These are phyloP conservation scores for Terfezia boudieri DNA, from an alignment of 495 filamentous ascomycete species.

Conservation along the genomic window DNA sequence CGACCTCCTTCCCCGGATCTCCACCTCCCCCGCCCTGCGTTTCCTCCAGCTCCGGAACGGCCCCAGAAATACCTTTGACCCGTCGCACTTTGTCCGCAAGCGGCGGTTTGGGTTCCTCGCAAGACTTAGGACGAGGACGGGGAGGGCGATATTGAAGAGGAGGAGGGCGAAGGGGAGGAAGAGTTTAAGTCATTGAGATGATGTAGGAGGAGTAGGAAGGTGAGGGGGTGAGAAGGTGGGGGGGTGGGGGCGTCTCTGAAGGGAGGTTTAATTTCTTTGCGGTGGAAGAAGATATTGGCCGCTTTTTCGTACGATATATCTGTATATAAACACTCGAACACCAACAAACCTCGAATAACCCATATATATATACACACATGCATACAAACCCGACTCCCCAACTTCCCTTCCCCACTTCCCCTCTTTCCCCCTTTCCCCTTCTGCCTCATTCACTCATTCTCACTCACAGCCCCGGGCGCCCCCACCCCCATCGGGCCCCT, in stretches of 20 bases:
- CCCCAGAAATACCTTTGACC: conserved; percentile 39
- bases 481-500: not conserved
- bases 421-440: no score
- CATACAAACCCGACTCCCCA: no score
- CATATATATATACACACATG: no score
- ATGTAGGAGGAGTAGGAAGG: not conserved
- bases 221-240: not conserved
- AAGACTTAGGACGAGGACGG: conserved; percentile 32
- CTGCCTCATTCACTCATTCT: no score
- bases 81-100: conserved; percentile 48
- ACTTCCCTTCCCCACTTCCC: no score
- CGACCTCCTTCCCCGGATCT: conserved; percentile 12
- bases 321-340: no score
- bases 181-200: conserved; percentile 33
- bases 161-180: conserved; percentile 38
- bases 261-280: not conserved
- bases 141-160: conserved; percentile 33
- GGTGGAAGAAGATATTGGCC: not conserved
- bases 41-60: conserved; percentile 29
- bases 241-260: not conserved
- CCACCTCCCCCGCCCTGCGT: conserved; percentile 25
- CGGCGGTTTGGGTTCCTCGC: conserved; percentile 46
- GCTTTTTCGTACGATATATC: no score
- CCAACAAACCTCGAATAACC: no score
- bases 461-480: no score